Conservation (phyloP, 2,329 filamentous ascomycete genomes). For the Sarocladium strictum region DNA sequence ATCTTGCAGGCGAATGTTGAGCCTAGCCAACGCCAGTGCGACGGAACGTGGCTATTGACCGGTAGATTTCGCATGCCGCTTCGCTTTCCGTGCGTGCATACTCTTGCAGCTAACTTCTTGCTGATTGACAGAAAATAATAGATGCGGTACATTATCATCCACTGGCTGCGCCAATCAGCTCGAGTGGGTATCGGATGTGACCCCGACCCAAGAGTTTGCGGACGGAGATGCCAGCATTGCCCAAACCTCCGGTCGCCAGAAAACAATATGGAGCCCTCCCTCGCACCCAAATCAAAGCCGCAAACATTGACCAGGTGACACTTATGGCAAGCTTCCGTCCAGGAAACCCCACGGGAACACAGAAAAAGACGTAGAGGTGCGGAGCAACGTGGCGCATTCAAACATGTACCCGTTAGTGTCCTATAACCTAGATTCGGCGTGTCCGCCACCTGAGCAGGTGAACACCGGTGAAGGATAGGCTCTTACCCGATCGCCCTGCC, state of each 20-base stretch:
- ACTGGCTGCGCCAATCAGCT: background rate
- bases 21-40: background rate
- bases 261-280: too few species aligned
- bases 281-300: too few species aligned
- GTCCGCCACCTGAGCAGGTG: too few species aligned
- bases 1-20: background rate
- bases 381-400: too few species aligned
- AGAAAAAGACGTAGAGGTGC: too few species aligned
- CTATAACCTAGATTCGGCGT: too few species aligned
- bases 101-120: background rate
- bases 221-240: too few species aligned
- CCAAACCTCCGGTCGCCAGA: too few species aligned
- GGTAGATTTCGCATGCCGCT: background rate
- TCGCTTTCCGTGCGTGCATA: background rate
- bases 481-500: too few species aligned
- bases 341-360: background rate
- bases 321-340: background rate
- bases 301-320: background rate
- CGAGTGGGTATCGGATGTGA: too few species aligned
- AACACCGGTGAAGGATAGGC: too few species aligned
- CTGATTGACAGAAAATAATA: background rate
- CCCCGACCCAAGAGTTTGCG: background rate
- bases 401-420: too few species aligned
- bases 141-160: background rate
- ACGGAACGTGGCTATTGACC: background rate